Percentiles rank a stretch among this genome's conserved stretches.
phyloP scores from a whole-genome alignment of 306 rosid species.

The Cicer yamashitae region DNA sequence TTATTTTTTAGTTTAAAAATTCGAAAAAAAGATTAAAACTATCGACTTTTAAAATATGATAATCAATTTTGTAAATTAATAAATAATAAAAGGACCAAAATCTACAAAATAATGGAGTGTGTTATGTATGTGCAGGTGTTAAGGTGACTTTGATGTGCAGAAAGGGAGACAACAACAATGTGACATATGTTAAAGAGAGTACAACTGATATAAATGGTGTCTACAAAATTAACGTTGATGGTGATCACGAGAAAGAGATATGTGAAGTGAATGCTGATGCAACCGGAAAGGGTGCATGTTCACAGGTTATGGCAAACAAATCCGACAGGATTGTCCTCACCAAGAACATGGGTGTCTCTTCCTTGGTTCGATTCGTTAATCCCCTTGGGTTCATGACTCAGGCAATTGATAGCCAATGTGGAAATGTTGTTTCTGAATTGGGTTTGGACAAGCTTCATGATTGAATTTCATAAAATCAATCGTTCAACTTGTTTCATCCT shows the following conservation, averaged over 20 bases:
- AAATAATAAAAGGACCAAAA: too few relatives aligned
- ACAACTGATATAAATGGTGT: constrained; percentile 40
- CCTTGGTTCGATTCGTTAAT: constrained; percentile 47
- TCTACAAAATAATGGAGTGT: too few relatives aligned
- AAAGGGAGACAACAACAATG: neutral
- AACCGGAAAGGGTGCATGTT: constrained; percentile 17
- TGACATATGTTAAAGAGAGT: neutral
- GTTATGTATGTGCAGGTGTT: constrained; percentile 40
- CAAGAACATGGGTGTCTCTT: constrained; percentile 49
- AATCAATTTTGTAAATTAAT: too few relatives aligned
- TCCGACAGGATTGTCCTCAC: constrained; percentile 51
- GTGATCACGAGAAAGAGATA: constrained; percentile 54
- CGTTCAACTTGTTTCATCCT: neutral
- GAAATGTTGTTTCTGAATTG: constrained; percentile 45
- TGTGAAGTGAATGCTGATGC: constrained; percentile 40
- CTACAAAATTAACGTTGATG: constrained; percentile 31
- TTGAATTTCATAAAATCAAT: neutral
- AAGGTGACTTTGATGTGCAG: constrained; percentile 45
- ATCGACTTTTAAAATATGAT: too few relatives aligned
- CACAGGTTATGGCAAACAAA: neutral
- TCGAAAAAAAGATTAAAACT: too few relatives aligned
- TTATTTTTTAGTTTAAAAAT: too few relatives aligned
- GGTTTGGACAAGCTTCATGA: constrained; percentile 30
- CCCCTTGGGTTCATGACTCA: constrained; percentile 67
- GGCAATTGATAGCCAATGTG: constrained; percentile 31